Conservation (phyloP, 257 asterid genomes). For the Echium plantagineum region DNA sequence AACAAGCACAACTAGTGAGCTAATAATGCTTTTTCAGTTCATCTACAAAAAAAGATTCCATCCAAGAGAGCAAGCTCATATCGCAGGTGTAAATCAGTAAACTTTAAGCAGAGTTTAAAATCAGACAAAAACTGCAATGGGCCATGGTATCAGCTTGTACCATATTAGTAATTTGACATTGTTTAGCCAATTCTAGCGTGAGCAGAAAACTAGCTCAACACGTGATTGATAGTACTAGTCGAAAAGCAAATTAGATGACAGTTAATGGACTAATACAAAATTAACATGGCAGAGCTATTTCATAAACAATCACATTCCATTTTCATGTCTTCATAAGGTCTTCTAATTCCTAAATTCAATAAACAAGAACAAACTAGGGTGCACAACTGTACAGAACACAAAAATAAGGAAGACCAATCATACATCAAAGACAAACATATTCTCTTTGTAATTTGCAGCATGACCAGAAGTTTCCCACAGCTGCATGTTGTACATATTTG, state of each 20-base stretch:
- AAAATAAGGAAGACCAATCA: slow-evolving; percentile 3
- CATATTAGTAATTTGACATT: too few relatives aligned
- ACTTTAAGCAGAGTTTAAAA: too few relatives aligned
- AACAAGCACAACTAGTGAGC: too few relatives aligned
- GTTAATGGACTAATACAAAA: neutral
- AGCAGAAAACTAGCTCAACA: neutral
- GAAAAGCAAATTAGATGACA: neutral
- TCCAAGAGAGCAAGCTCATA: neutral
- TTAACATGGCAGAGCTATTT: neutral
- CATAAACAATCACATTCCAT: neutral
- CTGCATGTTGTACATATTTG: slow-evolving; percentile 94
- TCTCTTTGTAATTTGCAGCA: slow-evolving; percentile 98
- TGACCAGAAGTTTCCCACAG: slow-evolving; percentile 99
- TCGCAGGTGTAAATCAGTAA: too few relatives aligned
- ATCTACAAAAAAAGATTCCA: too few relatives aligned
- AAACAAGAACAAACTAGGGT: neutral
- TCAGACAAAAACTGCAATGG: too few relatives aligned
- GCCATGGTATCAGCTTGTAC: too few relatives aligned
- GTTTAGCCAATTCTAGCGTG: neutral
- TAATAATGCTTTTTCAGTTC: too few relatives aligned
- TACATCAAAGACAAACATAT: slow-evolving; percentile 95
- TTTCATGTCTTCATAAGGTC: neutral
- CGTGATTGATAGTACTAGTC: neutral
- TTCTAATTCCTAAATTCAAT: too few relatives aligned
- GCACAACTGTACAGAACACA: neutral